Conservation (phyloP, 2,329 filamentous ascomycete species). For the Elsinoe ampelina region DNA sequence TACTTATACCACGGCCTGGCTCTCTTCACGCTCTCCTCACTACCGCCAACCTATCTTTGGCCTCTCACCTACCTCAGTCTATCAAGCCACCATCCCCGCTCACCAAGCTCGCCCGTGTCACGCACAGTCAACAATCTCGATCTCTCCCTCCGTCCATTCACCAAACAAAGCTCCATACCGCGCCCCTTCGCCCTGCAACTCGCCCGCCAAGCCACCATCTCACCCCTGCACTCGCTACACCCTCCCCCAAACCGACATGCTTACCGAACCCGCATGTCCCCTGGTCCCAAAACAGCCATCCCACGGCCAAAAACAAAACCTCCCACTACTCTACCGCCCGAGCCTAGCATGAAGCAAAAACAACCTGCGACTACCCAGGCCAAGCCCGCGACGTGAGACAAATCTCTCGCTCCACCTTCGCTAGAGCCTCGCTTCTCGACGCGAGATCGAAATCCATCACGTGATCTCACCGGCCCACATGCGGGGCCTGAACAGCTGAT, state of each 20-base stretch:
- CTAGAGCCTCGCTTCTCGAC: not conserved
- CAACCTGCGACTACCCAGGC: not conserved
- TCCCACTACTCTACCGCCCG: no score
- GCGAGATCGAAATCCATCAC: not conserved
- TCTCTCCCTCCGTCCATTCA: not conserved
- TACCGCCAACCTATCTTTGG: not conserved
- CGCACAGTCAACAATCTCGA: not conserved
- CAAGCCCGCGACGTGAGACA: not conserved
- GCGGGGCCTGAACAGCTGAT: not conserved
- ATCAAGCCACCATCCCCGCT: not conserved
- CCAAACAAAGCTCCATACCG: not conserved
- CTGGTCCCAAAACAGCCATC: not conserved
- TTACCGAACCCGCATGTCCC: slow-evolving; percentile 4
- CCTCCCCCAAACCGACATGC: not conserved
- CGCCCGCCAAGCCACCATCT: not conserved
- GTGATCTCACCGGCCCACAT: not conserved
- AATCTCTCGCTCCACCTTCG: not conserved
- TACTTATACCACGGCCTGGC: not conserved
- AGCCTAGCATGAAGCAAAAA: no score
- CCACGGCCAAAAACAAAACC: not conserved
- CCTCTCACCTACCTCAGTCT: not conserved
- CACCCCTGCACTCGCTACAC: slow-evolving; percentile 4
- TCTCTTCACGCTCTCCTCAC: not conserved
- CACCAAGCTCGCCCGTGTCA: not conserved
- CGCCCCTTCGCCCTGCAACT: not conserved